Conservation (phyloP, 495 filamentous ascomycete species). For the Penicillium pancosmium region DNA sequence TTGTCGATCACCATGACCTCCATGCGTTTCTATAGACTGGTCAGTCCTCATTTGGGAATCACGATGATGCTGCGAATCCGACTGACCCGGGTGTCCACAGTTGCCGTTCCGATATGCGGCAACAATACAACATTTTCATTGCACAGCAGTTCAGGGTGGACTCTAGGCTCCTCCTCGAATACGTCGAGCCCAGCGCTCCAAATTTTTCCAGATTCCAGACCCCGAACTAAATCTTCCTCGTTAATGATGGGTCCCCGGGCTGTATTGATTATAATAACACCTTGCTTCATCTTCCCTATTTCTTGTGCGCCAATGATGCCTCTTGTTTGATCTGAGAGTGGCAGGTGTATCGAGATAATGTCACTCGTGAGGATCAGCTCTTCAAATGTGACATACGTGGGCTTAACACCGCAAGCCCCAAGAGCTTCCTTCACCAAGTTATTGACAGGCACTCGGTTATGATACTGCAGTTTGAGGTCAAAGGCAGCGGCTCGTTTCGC, state of each 20-base stretch:
- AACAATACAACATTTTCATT: too few relatives aligned
- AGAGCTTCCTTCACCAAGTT: conserved; percentile 44
- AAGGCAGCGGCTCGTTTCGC: conserved; percentile 40
- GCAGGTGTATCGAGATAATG: conserved; percentile 64
- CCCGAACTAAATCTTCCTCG: conserved; percentile 54
- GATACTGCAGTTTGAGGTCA: conserved; percentile 57
- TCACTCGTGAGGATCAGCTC: conserved; percentile 57
- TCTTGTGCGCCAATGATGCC: conserved; percentile 50
- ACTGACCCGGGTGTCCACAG: too few relatives aligned
- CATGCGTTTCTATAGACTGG: too few relatives aligned
- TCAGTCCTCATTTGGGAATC: too few relatives aligned
- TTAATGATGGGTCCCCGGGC: conserved; percentile 60
- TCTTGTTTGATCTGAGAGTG: conserved; percentile 58
- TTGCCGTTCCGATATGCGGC: too few relatives aligned
- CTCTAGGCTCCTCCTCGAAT: background rate
- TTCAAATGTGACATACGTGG: conserved; percentile 59
- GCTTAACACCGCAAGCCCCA: too few relatives aligned
- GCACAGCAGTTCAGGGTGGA: too few relatives aligned
- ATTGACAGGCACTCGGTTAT: conserved; percentile 45
- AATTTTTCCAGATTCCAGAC: conserved; percentile 15
- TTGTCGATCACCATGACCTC: too few relatives aligned
- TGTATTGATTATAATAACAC: conserved; percentile 63
- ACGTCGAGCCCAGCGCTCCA: conserved; percentile 1
- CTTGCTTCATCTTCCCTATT: conserved; percentile 59
- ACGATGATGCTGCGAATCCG: too few relatives aligned